A percentile compares a stretch with the other conserved stretches of the same genome.
These are phyloP conservation scores for Podaxis carcinomalis DNA, from an alignment of 768 basidiomycete species.

Conservation along the genomic window DNA sequence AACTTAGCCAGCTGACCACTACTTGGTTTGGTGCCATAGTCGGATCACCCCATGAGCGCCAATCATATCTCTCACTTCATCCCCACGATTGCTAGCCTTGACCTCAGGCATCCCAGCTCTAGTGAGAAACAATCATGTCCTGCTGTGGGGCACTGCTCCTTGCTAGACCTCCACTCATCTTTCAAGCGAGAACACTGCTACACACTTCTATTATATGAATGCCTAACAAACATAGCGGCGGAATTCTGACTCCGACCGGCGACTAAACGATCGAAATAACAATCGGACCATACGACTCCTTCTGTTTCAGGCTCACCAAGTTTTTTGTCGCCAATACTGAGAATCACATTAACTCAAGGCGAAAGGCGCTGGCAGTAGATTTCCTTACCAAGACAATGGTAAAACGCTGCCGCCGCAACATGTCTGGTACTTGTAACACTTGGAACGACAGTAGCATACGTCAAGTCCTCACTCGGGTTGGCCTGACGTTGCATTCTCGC, in stretches of 20 bases:
- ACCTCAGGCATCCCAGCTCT: too few relatives aligned
- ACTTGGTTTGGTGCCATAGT: background rate
- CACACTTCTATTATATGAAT: background rate
- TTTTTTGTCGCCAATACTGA: slow-evolving; percentile 77
- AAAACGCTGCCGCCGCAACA: slow-evolving; percentile 79
- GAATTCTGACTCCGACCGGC: background rate
- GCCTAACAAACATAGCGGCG: background rate
- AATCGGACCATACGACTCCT: slow-evolving; percentile 54
- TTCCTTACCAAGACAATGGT: slow-evolving; percentile 74
- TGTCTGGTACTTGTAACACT: slow-evolving; percentile 62
- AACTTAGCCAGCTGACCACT: background rate
- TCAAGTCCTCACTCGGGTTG: slow-evolving; percentile 45
- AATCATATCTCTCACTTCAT: background rate
- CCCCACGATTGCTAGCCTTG: background rate
- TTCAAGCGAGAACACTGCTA: background rate
- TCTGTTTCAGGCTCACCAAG: slow-evolving; percentile 58
- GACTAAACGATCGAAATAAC: slow-evolving; percentile 29
- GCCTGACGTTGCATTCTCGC: slow-evolving; percentile 70
- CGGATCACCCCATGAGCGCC: background rate
- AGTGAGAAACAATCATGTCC: too few relatives aligned
- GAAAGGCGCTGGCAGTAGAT: background rate
- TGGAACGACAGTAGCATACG: slow-evolving; percentile 67
- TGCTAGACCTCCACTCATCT: background rate
- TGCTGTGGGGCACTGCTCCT: background rate
- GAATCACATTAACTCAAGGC: slow-evolving; percentile 6